Evolutionary conservation across 2,329 filamentous ascomycete genomes (phyloP).

Genomic region (Epicoccum nigrum): DNA sequence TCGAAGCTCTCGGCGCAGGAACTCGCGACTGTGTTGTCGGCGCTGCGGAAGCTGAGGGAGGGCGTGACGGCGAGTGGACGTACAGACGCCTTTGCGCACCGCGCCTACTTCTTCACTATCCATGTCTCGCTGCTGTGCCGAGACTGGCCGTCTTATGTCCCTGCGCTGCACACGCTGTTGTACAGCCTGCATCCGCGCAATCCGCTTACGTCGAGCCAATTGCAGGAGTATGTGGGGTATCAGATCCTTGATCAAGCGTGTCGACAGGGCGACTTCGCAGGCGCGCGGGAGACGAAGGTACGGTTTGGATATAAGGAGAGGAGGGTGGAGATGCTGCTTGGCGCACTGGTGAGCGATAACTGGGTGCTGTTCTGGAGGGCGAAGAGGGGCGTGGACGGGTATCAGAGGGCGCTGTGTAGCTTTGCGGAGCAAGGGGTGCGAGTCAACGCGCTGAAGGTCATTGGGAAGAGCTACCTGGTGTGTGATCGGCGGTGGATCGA

Average conservation of each 20-base stretch:
- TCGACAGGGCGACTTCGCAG: slow-evolving; percentile 73
- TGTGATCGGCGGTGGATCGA: slow-evolving; percentile 73
- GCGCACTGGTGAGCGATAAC: slow-evolving; percentile 78
- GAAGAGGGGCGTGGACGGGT: slow-evolving; percentile 76
- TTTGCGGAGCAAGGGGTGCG: slow-evolving; percentile 78
- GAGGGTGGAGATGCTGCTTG: slow-evolving; percentile 72
- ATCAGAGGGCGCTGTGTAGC: slow-evolving; percentile 79
- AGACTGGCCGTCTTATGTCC: slow-evolving; percentile 87
- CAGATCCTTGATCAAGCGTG: slow-evolving; percentile 88
- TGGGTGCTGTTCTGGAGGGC: slow-evolving; percentile 79
- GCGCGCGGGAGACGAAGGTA: slow-evolving; percentile 72
- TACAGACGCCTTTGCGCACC: slow-evolving; percentile 79
- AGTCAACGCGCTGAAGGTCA: slow-evolving; percentile 80
- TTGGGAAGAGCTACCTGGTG: slow-evolving; percentile 80
- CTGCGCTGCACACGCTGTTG: slow-evolving; percentile 81
- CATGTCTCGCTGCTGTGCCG: slow-evolving; percentile 80
- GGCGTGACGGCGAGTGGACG: slow-evolving; percentile 81
- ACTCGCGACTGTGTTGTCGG: slow-evolving; percentile 76
- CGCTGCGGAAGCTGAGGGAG: slow-evolving; percentile 90
- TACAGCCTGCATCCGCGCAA: slow-evolving; percentile 70
- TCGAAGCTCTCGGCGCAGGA: slow-evolving; percentile 54
- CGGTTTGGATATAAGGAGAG: slow-evolving; percentile 67
- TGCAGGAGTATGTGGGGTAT: slow-evolving; percentile 80
- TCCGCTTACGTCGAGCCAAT: slow-evolving; percentile 72
- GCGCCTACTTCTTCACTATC: slow-evolving; percentile 90